Base-by-base conservation (phyloP, 768 basidiomycete genomes). In the Piloderma croceum region DNA sequence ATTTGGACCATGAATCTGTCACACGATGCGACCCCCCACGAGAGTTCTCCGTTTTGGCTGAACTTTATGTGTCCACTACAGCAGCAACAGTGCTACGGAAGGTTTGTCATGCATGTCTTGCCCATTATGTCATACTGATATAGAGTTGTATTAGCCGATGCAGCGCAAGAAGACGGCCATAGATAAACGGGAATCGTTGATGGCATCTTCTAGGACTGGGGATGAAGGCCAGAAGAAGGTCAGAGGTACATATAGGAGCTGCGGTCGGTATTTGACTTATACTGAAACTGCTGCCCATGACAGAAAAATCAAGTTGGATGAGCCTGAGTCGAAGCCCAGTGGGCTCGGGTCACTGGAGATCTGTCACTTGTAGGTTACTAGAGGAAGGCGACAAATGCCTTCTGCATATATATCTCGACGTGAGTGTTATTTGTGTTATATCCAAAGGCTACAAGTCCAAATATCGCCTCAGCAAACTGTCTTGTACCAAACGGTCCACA, bases 231-330 rank as follows among this genome's bases (percentile, higher is more conserved):
- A 59, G 46, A 66, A 62, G 60, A 85, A 71, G 57, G 56, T 82
- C 50, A 83, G 76, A 70, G 83, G 84, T 81, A 36, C 33, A 55
- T 47, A n/a, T n/a, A n/a, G n/a, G n/a, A 5, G 19, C 47, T 41
- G 19, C 27, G 27, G 27, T 29, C 27, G 27, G 10, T 9, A 29
- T 29, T 29, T 29, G 9, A 15, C 27, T 9, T 9, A 29, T 9
- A 9, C 27, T 19, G 21, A 34, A 23, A 24, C 45, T 44, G 21
- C 51, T 20, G 24, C 29, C 32, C 21, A 32, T 21, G 25, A 5
- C 52, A 88, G 84, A 89, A 52, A 85, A 81, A 61, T 67, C 79
- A 15, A 84, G 77, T 51, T 86, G 83, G 83, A 71, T 83, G 32
- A 69, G 71, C 11, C 67, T 84, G 13, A 60, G 74, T 29, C 76